phyloP scores from a whole-genome alignment of 768 basidiomycete species.

The Leccinellum luteum region DNA sequence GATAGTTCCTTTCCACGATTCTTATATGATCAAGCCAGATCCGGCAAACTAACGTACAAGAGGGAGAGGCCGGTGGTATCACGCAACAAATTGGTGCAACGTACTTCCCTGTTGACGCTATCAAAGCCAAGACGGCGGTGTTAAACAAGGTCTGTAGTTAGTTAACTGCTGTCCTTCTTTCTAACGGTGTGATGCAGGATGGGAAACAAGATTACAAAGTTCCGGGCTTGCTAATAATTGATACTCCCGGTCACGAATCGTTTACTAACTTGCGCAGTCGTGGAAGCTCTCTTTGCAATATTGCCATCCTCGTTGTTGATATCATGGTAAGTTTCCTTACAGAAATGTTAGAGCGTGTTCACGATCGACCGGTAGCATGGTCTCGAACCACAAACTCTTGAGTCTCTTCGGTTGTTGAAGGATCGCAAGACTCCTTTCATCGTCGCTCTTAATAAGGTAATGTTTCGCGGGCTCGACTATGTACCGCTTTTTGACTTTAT shows the following conservation, averaged over 20 bases:
- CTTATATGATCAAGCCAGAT: conserved; percentile 52
- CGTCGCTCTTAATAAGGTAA: conserved; percentile 94
- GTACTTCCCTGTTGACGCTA: conserved; percentile 96
- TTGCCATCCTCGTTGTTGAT: conserved; percentile 98
- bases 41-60: conserved; percentile 99
- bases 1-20: background rate
- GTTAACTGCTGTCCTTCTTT: background rate
- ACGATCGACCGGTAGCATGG: conserved; percentile 66
- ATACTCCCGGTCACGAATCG: conserved; percentile 99
- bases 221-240: conserved; percentile 93
- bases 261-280: conserved; percentile 96
- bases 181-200: conserved; percentile 45
- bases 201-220: conserved; percentile 90
- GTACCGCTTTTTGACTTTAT: conserved; percentile 6
- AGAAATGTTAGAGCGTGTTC: background rate
- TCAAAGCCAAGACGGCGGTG: conserved; percentile 90
- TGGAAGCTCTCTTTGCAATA: conserved; percentile 97
- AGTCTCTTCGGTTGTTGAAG: conserved; percentile 87
- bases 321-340: conserved; percentile 68
- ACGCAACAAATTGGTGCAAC: conserved; percentile 99
- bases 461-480: background rate
- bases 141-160: conserved; percentile 67
- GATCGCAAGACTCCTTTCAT: conserved; percentile 98
- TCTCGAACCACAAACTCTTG: conserved; percentile 95
- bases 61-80: conserved; percentile 99